Evolutionary conservation across 192 early-diverging fungal species (phyloP), one percentile per base, ranked within the genome.

Genomic region (Coemansia sp.): DNA sequence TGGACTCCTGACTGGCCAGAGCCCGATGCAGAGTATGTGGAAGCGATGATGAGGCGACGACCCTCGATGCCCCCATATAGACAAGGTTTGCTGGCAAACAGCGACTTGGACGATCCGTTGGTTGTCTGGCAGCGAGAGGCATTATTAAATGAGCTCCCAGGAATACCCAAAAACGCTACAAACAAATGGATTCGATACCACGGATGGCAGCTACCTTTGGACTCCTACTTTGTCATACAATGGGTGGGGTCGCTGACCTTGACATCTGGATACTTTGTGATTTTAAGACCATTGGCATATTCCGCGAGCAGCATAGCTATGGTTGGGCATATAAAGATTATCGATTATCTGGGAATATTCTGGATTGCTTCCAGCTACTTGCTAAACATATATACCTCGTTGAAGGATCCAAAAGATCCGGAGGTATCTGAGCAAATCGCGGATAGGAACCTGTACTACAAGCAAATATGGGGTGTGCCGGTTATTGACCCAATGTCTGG

Each of bases 1-100:
- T 76, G 74, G 74, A 60, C 48, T 14, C 71, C 74, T 18, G 74
- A 76, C 51, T 73, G 74, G 74, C 80, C 74, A 0, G 71, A 76
- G 38, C 74, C 74, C 16, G 71, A 70, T 29, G 58, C 54, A n/a
- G 67, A 69, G 36, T 71, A 73, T 20, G 71, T 73, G 0, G 68
- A 57, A 48, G 36, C 54, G 0, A 59, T 73, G 55, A 51, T 67
- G 62, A 55, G 66, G 29, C 75, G 66, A 50, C 69, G 75, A 8
- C 48, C 63, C 60, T 18, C 59, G 30, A 22, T 32, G 54, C 60
- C 51, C 7, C 31, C 48, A 22, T n/a, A 65, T n/a, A 34, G 12
- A 16, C 58, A 45, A 12, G 42, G 42, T 5, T 16, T 45, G 4
- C 42, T 45, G 5, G 42, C 16, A 52, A 51, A 28, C 60, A 51